Base-by-base conservation (phyloP, 2,329 filamentous ascomycete genomes). In the Didymella pinodella region DNA sequence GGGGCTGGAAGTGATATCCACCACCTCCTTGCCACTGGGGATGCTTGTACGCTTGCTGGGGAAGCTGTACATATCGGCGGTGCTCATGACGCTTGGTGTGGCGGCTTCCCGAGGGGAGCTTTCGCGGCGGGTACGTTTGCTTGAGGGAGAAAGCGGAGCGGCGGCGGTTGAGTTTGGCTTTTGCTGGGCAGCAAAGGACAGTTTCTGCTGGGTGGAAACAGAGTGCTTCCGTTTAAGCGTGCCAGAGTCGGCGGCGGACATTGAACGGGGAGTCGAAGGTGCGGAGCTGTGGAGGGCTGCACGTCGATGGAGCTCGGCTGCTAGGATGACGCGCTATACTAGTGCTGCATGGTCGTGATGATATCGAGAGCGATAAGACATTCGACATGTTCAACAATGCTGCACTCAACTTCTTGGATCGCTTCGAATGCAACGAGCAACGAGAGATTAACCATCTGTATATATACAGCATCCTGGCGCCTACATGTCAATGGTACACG, bases 211-310 rank as follows among this genome's bases (percentile, higher is more conserved):
- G 11, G 71, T 75, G 58, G 72, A 70, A 50, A 59, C 67, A 59
- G 74, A 66, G 63, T 75, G 73, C 69, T 76, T 77, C 44, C 75
- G 71, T 71, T 77, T 77, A 60, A 72, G 66, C 52, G 72, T 66
- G 59, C 65, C 66, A 53, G 70, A 32, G 60, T 66, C 68, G 57
- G 64, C 62, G 49, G 66, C 59, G 64, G 74, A 75, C 74, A 76
- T 76, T 75, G 71, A 70, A 57, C 47, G 54, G 52, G 48, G 16
- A 43, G 51, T 52, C 41, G 62, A 59, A 48, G 46, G 52, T 59
- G 61, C 59, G 59, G 62, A 66, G 63, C 59, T 64, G 48, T 65
- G 48, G 48, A 62, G 51, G 60, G 55, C 59, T 48, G 51, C 59
- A 57, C 66, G 65, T 55, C 59, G 62, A 51, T 49, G 61, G 51